Evolutionary conservation across 768 basidiomycete genomes (phyloP), one percentile per base, ranked within the genome.

Genomic region (Termitomyces sp.): DNA sequence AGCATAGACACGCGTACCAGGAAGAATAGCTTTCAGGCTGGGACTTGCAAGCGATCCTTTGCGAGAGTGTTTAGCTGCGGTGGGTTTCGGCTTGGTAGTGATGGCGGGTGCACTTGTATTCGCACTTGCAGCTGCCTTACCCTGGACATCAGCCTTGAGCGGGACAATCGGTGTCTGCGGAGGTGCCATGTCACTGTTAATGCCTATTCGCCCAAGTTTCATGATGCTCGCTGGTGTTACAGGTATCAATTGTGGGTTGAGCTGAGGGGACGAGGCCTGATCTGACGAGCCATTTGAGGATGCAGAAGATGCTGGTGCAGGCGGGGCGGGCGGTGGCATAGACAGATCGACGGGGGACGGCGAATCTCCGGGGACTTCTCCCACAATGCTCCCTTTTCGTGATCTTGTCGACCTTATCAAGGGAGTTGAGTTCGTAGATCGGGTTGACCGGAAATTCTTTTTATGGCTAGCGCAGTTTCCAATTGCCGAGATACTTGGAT

Each of bases 181-280:
- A 44, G 77, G 77, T 5, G 77, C 69, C 38, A 79, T 69, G 32
- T 77, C 70, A 50, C 73, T 82, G 50, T 80, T 77, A 54, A 82
- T 74, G 5, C 86, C 83, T 2, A 88, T 70, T 40, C 82, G 74
- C 3, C 87, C 86, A 7, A 98, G 78, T 63, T 95, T 95, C 91
- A 98, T 93, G 68, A 98, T 89, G 59, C 86, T 91, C 0, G 93
- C 89, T 0, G 95, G 95, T 0, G 95, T 97, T 47, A 93, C 92
- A 6, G 95, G 95, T 5, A 78, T 83, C 61, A 86, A 70, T 61
- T 76, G 78, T 2, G 63, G 62, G 30, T 66, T 65, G 23, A 66
- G 55, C 14, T 63, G 57, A 20, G 63, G 66, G 18, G 69, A 63
- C 32, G 58, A 57, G 35, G 52, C 47, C 32, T 13, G 53, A 13